Conservation (phyloP, 2,329 filamentous ascomycete species). For the Aspergillus hiratsukae region DNA sequence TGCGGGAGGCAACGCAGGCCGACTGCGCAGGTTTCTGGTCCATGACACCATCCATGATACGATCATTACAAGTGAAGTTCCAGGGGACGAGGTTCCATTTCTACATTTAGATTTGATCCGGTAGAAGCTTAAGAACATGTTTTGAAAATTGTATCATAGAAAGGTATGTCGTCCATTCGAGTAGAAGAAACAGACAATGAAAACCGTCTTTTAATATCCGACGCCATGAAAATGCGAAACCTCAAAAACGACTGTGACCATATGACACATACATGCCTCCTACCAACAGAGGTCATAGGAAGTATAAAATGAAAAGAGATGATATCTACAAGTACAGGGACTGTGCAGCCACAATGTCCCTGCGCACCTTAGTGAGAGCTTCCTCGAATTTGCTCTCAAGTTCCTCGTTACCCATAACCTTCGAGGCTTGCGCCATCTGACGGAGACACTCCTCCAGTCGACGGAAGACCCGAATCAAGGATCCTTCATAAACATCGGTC, state of each 20-base stretch:
- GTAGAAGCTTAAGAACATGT: conserved; percentile 13
- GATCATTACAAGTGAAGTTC: not conserved
- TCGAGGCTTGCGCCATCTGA: conserved; percentile 91
- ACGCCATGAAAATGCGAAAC: conserved; percentile 21
- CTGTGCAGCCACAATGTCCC: conserved; percentile 93
- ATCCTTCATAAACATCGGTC: conserved; percentile 97
- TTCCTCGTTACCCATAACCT: conserved; percentile 97
- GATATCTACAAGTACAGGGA: conserved; percentile 73
- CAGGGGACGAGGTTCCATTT: not conserved
- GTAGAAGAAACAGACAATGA: conserved; percentile 2
- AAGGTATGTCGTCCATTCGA: not conserved
- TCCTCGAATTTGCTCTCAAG: conserved; percentile 87
- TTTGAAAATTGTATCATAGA: not conserved
- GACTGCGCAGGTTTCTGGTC: conserved; percentile 3
- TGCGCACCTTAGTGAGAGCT: conserved; percentile 76
- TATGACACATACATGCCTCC: not conserved
- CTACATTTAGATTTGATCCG: not conserved
- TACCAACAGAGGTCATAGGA: not conserved
- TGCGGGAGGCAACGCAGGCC: conserved; percentile 35
- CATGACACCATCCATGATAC: not conserved
- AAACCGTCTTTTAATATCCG: conserved; percentile 9
- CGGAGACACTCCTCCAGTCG: conserved; percentile 88
- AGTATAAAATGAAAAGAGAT: conserved; percentile 6
- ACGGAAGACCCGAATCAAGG: conserved; percentile 90
- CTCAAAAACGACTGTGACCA: conserved; percentile 9